Evolutionary conservation across 768 basidiomycete species (phyloP), one percentile per base, ranked within the genome.

Genomic region (Tephrocybe rancida): DNA sequence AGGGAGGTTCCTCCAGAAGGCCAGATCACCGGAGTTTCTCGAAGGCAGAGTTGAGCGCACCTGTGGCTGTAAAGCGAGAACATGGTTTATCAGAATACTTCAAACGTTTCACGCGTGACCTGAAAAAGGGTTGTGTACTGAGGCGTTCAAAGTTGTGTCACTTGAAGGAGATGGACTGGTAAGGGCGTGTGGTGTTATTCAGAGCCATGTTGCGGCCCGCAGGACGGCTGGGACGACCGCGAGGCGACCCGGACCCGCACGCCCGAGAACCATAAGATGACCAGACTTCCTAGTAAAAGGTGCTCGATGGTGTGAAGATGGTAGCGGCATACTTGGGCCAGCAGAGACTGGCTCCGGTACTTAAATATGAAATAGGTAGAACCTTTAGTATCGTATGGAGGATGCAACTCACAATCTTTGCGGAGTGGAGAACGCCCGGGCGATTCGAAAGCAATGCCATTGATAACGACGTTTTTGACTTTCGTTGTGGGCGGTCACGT

Each of bases 41-140:
- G 55, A 58, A 60, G 59, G 50, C 57, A 48, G 53, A 60, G 54
- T 21, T 50, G 29, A 51, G 67, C 78, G 81, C 79, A 98, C 96
- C 96, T 74, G 95, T 98, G 55, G 90, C 95, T 42, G 93, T 92
- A 66, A 95, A 99, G 45, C 88, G 88, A 37, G 91, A 88, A 64
- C 96, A 98, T 16, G 92, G 92, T 63, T 92, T 94, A 65, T 90
- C 87, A 34, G 85, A 77, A 56, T 84, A 87, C 67, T 83, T 89
- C 57, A 76, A 70, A 44, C 77, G 81, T 66, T 84, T 86, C 52
- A 79, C 74, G 22, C 79, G 74, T 51, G 73, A 64, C 62, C 78
- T 80, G 56, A 9, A 55, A 60, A 48, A 39, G 50, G 38, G 21
- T 47, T 50, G 39, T 48, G 56, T 63, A n/a, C n/a, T 47, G n/a